These are phyloP conservation scores for Neltuma alba DNA, from an alignment of 306 rosid species.

Conservation along the genomic window DNA sequence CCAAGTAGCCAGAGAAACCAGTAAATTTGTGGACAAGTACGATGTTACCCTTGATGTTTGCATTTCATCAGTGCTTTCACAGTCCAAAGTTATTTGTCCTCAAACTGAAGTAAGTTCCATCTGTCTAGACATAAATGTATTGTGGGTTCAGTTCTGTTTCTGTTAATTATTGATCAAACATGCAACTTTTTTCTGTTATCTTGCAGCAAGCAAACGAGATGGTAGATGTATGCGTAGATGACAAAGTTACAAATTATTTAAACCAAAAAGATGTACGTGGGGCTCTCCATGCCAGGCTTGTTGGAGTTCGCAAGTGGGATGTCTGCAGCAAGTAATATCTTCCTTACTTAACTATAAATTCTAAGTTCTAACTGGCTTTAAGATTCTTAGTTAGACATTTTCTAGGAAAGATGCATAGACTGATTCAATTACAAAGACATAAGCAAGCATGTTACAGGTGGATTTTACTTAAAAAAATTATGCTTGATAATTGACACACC, in stretches of 20 bases:
- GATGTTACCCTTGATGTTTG: conserved; percentile 86
- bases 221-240: conserved; percentile 94
- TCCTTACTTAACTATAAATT: not conserved
- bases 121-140: not conserved
- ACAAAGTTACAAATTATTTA: conserved; percentile 80
- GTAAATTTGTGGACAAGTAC: conserved; percentile 75
- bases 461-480: not conserved
- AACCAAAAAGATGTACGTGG: conserved; percentile 79
- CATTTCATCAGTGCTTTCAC: conserved; percentile 68
- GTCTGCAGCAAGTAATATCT: conserved; percentile 84
- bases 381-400: not conserved
- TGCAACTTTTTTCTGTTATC: not conserved
- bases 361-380: not conserved
- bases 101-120: conserved; percentile 45
- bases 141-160: not conserved
- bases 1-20: conserved; percentile 71
- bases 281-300: conserved; percentile 86
- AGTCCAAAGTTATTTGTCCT: conserved; percentile 62
- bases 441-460: not conserved
- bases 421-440: not conserved
- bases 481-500: not conserved
- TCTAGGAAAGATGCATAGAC: not conserved
- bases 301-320: conserved; percentile 83
- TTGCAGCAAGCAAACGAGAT: conserved; percentile 70
- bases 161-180: conserved; percentile 12